phyloP scores from a whole-genome alignment of 495 filamentous ascomycete species.

The Letharia lupina region DNA sequence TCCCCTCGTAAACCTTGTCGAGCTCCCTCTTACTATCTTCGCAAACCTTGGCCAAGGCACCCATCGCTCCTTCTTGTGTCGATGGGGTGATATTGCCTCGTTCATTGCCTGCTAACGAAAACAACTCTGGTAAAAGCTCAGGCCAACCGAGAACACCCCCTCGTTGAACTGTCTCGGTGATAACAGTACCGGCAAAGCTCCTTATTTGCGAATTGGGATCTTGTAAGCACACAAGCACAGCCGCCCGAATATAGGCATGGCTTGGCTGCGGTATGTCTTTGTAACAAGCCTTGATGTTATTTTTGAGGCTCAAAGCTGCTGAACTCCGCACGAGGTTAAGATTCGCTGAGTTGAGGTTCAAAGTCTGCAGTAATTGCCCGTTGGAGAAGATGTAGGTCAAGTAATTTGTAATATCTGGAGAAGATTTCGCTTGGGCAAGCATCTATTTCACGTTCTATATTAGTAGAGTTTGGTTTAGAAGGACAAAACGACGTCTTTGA shows the following conservation, averaged over 20 bases:
- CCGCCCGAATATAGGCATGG: constrained; percentile 65
- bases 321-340: constrained; percentile 71
- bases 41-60: constrained; percentile 86
- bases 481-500: neutral
- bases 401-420: constrained; percentile 95
- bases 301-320: constrained; percentile 90
- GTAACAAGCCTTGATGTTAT: constrained; percentile 67
- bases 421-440: constrained; percentile 83
- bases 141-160: constrained; percentile 89
- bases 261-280: constrained; percentile 61
- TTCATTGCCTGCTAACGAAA: constrained; percentile 66
- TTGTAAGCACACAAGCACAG: constrained; percentile 67
- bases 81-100: constrained; percentile 54
- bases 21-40: constrained; percentile 87
- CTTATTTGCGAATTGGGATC: constrained; percentile 78
- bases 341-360: constrained; percentile 48
- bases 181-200: constrained; percentile 81
- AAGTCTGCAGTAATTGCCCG: constrained; percentile 46
- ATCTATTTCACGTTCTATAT: constrained; percentile 48
- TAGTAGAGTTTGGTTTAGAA: constrained; percentile 6
- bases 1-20: constrained; percentile 75
- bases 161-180: constrained; percentile 83
- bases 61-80: constrained; percentile 89
- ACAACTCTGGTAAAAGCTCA: constrained; percentile 71
- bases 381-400: constrained; percentile 83